A percentile compares a stretch with the other conserved stretches of the same genome.
Conservation (phyloP, 495 filamentous ascomycete species). For the Jackrogersella multiformis region DNA sequence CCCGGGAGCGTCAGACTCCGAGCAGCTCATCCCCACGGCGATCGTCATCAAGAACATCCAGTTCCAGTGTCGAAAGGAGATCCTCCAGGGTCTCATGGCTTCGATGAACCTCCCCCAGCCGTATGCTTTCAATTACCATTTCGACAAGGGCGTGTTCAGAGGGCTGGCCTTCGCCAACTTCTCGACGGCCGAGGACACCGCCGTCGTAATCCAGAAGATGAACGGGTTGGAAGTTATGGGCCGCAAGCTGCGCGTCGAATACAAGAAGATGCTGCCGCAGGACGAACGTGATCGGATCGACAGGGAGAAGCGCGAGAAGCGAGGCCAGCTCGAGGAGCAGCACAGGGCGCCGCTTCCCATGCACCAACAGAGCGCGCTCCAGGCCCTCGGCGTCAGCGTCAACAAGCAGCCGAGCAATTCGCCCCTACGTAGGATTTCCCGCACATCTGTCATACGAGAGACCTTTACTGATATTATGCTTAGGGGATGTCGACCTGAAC, state of each 20-base stretch:
- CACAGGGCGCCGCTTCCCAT: slow-evolving; percentile 74
- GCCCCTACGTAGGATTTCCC: slow-evolving; percentile 46
- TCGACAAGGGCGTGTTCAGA: slow-evolving; percentile 97
- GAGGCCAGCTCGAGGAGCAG: slow-evolving; percentile 96
- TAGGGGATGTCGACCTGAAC: slow-evolving; percentile 85
- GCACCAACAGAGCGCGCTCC: slow-evolving; percentile 84
- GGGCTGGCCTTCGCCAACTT: slow-evolving; percentile 98
- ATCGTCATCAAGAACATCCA: slow-evolving; percentile 99
- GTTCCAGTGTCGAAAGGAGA: slow-evolving; percentile 97
- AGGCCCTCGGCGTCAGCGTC: slow-evolving; percentile 75
- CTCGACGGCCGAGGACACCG: slow-evolving; percentile 92
- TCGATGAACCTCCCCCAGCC: slow-evolving; percentile 89
- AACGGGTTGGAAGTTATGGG: slow-evolving; percentile 97
- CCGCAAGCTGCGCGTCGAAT: slow-evolving; percentile 92
- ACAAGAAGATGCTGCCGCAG: slow-evolving; percentile 98
- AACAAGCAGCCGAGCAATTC: slow-evolving; percentile 48
- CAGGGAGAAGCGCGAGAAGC: slow-evolving; percentile 94
- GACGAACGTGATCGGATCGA: slow-evolving; percentile 96
- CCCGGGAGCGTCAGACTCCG: slow-evolving; percentile 61
- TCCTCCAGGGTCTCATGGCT: slow-evolving; percentile 90
- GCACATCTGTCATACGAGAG: neutral
- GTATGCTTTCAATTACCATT: slow-evolving; percentile 99
- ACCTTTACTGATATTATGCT: slow-evolving; percentile 39
- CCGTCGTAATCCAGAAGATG: slow-evolving; percentile 85
- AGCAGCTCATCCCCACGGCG: slow-evolving; percentile 93